Percentiles rank a stretch among this genome's conserved stretches.
Conservation (phyloP, 306 rosid species). For the Betula pendula region DNA sequence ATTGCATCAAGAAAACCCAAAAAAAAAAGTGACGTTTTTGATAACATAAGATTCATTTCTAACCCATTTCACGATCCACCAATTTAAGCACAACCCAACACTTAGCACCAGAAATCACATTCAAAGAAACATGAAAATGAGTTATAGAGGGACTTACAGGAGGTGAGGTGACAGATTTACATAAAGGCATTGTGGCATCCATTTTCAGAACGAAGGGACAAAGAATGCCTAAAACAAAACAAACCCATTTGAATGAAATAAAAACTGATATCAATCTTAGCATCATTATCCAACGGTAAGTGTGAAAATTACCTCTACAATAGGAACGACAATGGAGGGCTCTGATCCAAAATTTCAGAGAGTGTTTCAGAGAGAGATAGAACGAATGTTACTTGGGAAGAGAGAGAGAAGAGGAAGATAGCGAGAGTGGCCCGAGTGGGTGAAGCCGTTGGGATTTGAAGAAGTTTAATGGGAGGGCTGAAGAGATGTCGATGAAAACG, state of each 20-base stretch:
- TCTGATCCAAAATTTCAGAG: background rate
- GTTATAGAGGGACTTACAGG: constrained; percentile 38
- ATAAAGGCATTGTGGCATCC: constrained; percentile 69
- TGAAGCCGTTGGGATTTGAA: background rate
- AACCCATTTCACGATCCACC: background rate
- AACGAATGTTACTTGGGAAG: background rate
- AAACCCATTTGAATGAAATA: background rate
- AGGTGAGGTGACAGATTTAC: constrained; percentile 60
- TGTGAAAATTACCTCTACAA: constrained; percentile 21
- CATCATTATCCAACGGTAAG: background rate
- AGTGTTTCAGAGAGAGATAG: background rate
- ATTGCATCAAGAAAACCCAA: constrained; percentile 16
- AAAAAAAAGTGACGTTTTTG: background rate
- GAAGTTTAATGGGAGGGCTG: background rate
- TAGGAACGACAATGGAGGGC: background rate
- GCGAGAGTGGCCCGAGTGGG: constrained; percentile 16
- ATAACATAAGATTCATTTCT: background rate
- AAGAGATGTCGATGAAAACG: constrained; percentile 44
- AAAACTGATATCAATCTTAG: background rate
- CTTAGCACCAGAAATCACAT: constrained; percentile 2
- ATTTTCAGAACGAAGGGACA: constrained; percentile 22
- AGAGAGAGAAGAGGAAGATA: too few species aligned
- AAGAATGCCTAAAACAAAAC: constrained; percentile 17
- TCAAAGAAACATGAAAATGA: background rate
- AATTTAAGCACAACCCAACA: constrained; percentile 9